These are phyloP conservation scores for Forsythia viridissima DNA, from an alignment of 257 asterid genomes.

Conservation along the genomic window DNA sequence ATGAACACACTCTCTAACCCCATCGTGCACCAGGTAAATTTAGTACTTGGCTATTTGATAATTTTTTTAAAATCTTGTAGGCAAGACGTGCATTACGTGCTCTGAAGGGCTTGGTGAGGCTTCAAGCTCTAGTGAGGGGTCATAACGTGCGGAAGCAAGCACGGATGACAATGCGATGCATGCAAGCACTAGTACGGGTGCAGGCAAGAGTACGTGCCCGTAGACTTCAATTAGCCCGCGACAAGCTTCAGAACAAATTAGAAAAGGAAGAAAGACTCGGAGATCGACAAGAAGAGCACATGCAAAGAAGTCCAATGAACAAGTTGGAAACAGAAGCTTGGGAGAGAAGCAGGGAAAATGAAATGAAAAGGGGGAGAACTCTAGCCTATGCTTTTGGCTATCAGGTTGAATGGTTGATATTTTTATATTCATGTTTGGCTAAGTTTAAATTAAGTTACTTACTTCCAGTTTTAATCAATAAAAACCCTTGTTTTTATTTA, in stretches of 20 bases:
- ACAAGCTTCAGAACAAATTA: slow-evolving; percentile 35
- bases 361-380: slow-evolving; percentile 62
- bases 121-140: slow-evolving; percentile 91
- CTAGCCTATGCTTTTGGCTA: slow-evolving; percentile 74
- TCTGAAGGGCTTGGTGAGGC: slow-evolving; percentile 86
- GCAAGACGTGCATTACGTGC: slow-evolving; percentile 92
- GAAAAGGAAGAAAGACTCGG: slow-evolving; percentile 35
- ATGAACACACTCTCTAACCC: not conserved
- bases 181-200: slow-evolving; percentile 92
- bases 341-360: slow-evolving; percentile 56
- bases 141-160: slow-evolving; percentile 93
- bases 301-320: slow-evolving; percentile 35
- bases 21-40: not conserved
- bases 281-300: slow-evolving; percentile 35
- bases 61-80: slow-evolving; percentile 27
- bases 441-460: not conserved
- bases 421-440: not conserved
- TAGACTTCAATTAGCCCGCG: slow-evolving; percentile 59
- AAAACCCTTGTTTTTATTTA: too few relatives aligned
- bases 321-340: slow-evolving; percentile 47
- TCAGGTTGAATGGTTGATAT: slow-evolving; percentile 46
- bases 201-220: slow-evolving; percentile 85
- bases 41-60: not conserved
- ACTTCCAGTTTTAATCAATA: too few relatives aligned
- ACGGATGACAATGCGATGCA: slow-evolving; percentile 95